A percentile compares a stretch with the other conserved stretches of the same genome.
Conservation (phyloP, 2,329 filamentous ascomycete genomes). For the Pseudopithomyces maydicus region DNA sequence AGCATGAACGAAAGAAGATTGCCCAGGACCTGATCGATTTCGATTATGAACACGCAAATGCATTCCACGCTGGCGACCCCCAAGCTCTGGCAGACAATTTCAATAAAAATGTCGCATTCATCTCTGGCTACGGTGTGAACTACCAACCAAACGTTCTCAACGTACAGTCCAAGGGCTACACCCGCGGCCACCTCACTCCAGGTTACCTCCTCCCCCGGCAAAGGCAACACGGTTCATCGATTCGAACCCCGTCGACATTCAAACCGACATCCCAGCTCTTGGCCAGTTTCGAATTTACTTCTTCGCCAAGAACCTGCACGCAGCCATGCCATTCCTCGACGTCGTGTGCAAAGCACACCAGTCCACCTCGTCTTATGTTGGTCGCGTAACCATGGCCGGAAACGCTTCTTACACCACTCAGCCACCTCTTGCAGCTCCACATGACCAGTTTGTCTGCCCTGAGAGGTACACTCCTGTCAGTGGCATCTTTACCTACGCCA, state of each 20-base stretch:
- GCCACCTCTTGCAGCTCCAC: constrained; percentile 61
- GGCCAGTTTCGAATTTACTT: constrained; percentile 79
- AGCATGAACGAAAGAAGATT: constrained; percentile 49
- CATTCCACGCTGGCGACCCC: constrained; percentile 65
- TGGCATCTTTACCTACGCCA: constrained; percentile 68
- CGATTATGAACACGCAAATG: constrained; percentile 56
- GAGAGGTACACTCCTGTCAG: constrained; percentile 72
- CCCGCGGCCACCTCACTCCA: constrained; percentile 50
- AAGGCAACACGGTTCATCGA: constrained; percentile 77
- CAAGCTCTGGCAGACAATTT: constrained; percentile 71
- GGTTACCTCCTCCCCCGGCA: constrained; percentile 65
- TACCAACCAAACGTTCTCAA: constrained; percentile 71
- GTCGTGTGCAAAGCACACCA: constrained; percentile 63
- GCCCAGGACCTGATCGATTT: constrained; percentile 52
- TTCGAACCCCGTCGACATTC: constrained; percentile 76
- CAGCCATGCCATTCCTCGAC: constrained; percentile 62
- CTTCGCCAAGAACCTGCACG: constrained; percentile 66
- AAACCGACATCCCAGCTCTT: constrained; percentile 77
- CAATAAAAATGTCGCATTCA: constrained; percentile 72
- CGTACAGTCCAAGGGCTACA: constrained; percentile 57
- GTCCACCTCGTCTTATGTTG: constrained; percentile 60
- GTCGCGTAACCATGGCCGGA: constrained; percentile 63
- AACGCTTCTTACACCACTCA: constrained; percentile 66
- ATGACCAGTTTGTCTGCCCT: constrained; percentile 70
- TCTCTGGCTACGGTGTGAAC: constrained; percentile 72